phyloP scores from a whole-genome alignment of 2,329 filamentous ascomycete genomes.

The Grosmannia huntii region DNA sequence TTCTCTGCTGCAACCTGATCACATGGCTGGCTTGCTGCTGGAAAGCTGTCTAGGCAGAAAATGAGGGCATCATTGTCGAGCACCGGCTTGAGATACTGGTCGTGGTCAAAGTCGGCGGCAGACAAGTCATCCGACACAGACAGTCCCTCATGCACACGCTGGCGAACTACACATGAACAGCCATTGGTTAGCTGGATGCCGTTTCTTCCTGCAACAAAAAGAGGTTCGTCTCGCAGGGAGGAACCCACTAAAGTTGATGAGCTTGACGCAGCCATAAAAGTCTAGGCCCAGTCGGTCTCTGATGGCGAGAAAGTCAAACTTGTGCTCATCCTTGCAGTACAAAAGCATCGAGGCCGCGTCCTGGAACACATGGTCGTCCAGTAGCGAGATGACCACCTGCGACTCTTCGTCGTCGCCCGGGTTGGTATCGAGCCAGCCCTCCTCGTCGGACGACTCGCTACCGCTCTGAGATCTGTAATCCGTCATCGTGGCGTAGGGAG shows the following conservation, averaged over 20 bases:
- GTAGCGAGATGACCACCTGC: slow-evolving; percentile 51
- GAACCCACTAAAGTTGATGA: slow-evolving; percentile 53
- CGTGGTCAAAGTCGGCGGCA: slow-evolving; percentile 54
- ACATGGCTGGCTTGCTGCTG: slow-evolving; percentile 19
- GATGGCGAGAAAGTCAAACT: slow-evolving; percentile 53
- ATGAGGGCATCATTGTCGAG: slow-evolving; percentile 83
- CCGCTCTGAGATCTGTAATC: slow-evolving; percentile 12
- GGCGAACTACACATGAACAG: slow-evolving; percentile 27
- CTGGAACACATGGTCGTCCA: slow-evolving; percentile 53
- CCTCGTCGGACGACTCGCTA: slow-evolving; percentile 23
- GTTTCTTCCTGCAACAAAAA: background rate
- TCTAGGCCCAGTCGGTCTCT: slow-evolving; percentile 49
- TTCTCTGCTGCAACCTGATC: slow-evolving; percentile 18
- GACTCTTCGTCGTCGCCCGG: slow-evolving; percentile 46
- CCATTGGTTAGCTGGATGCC: background rate
- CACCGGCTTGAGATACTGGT: slow-evolving; percentile 70
- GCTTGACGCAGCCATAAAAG: slow-evolving; percentile 59
- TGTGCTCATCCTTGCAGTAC: slow-evolving; percentile 52
- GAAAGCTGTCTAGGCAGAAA: slow-evolving; percentile 73
- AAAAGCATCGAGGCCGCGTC: slow-evolving; percentile 53
- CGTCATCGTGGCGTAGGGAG: slow-evolving; percentile 3
- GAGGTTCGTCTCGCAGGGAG: background rate
- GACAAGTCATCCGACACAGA: slow-evolving; percentile 45
- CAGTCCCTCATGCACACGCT: slow-evolving; percentile 29
- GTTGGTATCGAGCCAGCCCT: slow-evolving; percentile 24